Evolutionary conservation across 495 filamentous ascomycete genomes (phyloP).

Genomic region (Parathielavia appendiculata): DNA sequence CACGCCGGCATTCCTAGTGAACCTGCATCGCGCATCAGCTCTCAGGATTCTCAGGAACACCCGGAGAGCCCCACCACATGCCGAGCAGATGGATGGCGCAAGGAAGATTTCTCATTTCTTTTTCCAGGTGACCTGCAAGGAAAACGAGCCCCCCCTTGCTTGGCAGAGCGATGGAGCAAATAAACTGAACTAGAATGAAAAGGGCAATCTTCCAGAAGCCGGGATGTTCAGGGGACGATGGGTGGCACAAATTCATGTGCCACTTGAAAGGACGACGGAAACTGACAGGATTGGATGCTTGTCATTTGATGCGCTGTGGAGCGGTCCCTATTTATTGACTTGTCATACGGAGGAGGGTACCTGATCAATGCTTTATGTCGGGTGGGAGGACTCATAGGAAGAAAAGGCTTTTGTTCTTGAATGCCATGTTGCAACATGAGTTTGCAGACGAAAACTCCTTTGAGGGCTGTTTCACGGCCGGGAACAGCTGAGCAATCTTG

Average conservation of each 20-base stretch:
- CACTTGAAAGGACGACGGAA: neutral
- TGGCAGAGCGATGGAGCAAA: neutral
- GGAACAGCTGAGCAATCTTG: no score
- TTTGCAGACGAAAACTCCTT: no score
- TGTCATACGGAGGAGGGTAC: neutral
- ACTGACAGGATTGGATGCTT: no score
- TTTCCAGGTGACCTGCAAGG: conserved; percentile 8
- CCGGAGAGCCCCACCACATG: neutral
- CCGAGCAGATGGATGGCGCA: neutral
- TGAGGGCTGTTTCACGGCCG: no score
- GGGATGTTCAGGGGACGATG: neutral
- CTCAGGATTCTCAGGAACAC: neutral
- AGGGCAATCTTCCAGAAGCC: conserved; percentile 24
- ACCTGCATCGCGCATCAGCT: neutral
- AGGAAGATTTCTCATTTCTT: conserved; percentile 6
- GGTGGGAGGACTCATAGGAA: no score
- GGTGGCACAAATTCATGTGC: no score
- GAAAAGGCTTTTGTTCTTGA: neutral
- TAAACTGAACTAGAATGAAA: conserved; percentile 15
- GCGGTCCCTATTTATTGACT: neutral
- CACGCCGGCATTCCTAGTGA: no score
- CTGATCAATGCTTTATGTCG: neutral
- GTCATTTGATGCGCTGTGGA: neutral
- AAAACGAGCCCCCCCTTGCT: neutral
- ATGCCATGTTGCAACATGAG: neutral